Evolutionary conservation across 2,329 filamentous ascomycete species (phyloP).

Genomic region (Rugonectria rugulosa): DNA sequence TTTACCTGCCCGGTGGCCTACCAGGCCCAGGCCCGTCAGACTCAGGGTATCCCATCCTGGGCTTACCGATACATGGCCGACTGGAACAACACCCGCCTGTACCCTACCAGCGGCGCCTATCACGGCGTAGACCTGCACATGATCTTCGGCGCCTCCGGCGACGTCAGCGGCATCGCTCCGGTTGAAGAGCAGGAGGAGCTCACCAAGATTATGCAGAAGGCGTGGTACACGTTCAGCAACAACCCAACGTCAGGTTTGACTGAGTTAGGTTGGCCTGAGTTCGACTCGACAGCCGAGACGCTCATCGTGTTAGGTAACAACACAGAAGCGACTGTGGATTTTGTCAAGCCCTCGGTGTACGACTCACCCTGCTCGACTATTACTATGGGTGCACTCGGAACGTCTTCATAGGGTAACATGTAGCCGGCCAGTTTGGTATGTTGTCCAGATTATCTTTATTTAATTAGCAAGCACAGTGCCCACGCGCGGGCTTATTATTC

Average conservation of each 20-base stretch:
- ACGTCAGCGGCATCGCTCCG: constrained; percentile 48
- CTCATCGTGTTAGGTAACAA: constrained; percentile 27
- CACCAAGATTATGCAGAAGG: constrained; percentile 47
- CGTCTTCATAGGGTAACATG: too few relatives aligned
- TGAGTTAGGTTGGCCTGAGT: constrained; percentile 35
- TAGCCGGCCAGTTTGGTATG: too few relatives aligned
- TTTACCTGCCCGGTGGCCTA: constrained; percentile 55
- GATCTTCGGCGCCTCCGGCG: constrained; percentile 51
- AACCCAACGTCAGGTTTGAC: constrained; percentile 47
- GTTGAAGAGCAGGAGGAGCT: constrained; percentile 41
- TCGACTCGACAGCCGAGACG: constrained; percentile 23
- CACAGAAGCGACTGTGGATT: constrained; percentile 5
- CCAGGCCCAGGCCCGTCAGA: constrained; percentile 46
- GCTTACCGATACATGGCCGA: constrained; percentile 57
- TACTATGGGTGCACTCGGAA: constrained; percentile 30
- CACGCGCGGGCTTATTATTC: too few relatives aligned
- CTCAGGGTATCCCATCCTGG: constrained; percentile 49
- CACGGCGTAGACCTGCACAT: constrained; percentile 58
- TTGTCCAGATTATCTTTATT: too few relatives aligned
- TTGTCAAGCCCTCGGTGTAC: constrained; percentile 22
- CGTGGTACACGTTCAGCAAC: constrained; percentile 50
- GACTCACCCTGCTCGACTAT: constrained; percentile 29
- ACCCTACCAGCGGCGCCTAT: constrained; percentile 55
- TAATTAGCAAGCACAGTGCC: too few relatives aligned
- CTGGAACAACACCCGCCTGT: constrained; percentile 57